A percentile compares a stretch with the other conserved stretches of the same genome.
Conservation (phyloP, 2,329 filamentous ascomycete species). For the Monilinia vaccinii-corymbosi region DNA sequence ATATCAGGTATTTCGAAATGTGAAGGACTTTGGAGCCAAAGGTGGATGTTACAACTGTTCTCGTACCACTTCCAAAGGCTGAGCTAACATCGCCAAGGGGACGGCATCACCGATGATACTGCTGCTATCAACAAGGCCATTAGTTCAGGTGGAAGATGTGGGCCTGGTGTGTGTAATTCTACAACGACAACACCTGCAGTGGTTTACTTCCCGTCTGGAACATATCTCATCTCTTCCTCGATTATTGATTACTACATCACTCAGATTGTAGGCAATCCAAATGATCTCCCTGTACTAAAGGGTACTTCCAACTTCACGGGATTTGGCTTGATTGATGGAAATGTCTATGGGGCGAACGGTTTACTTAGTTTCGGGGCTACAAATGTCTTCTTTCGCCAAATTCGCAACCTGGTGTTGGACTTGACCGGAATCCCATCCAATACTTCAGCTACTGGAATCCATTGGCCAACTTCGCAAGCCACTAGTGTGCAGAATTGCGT, state of each 20-base stretch:
- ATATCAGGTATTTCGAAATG: slow-evolving; percentile 19
- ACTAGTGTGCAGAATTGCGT: slow-evolving; percentile 53
- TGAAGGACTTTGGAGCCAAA: slow-evolving; percentile 21
- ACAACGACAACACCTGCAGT: slow-evolving; percentile 39
- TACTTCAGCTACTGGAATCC: slow-evolving; percentile 34
- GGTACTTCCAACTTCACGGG: slow-evolving; percentile 59
- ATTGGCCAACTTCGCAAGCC: slow-evolving; percentile 46
- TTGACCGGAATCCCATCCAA: slow-evolving; percentile 29
- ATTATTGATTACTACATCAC: slow-evolving; percentile 23
- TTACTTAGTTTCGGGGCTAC: slow-evolving; percentile 71
- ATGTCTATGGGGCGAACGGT: slow-evolving; percentile 65
- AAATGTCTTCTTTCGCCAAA: slow-evolving; percentile 56
- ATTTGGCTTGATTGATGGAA: slow-evolving; percentile 72
- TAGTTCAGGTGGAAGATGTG: slow-evolving; percentile 20
- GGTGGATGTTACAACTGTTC: slow-evolving; percentile 7
- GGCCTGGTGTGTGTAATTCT: slow-evolving; percentile 39
- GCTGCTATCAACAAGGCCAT: slow-evolving; percentile 61
- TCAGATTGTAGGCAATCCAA: slow-evolving; percentile 25
- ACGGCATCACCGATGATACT: slow-evolving; percentile 70
- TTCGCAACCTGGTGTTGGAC: slow-evolving; percentile 58
- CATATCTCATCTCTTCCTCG: slow-evolving; percentile 22
- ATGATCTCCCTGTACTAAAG: slow-evolving; percentile 59
- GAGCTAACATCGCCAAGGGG: slow-evolving; percentile 63
- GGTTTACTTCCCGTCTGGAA: slow-evolving; percentile 25
- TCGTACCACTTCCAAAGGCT: slow-evolving; percentile 71